Evolutionary conservation across 2,329 filamentous ascomycete genomes (phyloP).

Genomic region (Dothideomycetes sp.): DNA sequence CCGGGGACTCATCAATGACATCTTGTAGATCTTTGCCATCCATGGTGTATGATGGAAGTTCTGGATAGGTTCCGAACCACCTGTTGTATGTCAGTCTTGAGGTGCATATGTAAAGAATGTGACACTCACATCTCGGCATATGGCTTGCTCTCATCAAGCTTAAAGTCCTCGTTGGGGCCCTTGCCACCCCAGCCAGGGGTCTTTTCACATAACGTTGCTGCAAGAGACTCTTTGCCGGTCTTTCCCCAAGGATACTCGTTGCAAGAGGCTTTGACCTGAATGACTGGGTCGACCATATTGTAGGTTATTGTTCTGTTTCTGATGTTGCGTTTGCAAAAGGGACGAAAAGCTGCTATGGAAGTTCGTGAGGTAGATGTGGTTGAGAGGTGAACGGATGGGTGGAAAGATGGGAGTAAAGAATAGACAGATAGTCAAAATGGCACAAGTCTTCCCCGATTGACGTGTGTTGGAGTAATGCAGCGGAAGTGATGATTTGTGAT

Average conservation of each 20-base stretch:
- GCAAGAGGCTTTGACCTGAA: conserved; percentile 44
- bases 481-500: background rate
- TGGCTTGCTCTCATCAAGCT: conserved; percentile 50
- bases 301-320: background rate
- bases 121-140: conserved; percentile 47
- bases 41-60: conserved; percentile 54
- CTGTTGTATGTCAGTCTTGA: conserved; percentile 10
- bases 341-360: no score
- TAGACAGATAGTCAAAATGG: background rate
- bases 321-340: no score
- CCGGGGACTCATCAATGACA: conserved; percentile 50
- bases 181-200: conserved; percentile 41
- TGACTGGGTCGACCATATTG: conserved; percentile 37
- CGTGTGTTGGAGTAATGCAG: background rate
- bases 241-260: conserved; percentile 64
- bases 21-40: conserved; percentile 55
- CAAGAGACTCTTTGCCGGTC: conserved; percentile 52
- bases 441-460: no score
- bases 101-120: background rate
- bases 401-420: background rate
- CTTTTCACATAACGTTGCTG: conserved; percentile 53
- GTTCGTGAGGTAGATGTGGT: background rate
- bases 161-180: conserved; percentile 38
- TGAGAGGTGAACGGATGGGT: background rate
- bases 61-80: conserved; percentile 71